phyloP scores from a whole-genome alignment of 345 rosid genomes.

The Carallia pectinifolia region DNA sequence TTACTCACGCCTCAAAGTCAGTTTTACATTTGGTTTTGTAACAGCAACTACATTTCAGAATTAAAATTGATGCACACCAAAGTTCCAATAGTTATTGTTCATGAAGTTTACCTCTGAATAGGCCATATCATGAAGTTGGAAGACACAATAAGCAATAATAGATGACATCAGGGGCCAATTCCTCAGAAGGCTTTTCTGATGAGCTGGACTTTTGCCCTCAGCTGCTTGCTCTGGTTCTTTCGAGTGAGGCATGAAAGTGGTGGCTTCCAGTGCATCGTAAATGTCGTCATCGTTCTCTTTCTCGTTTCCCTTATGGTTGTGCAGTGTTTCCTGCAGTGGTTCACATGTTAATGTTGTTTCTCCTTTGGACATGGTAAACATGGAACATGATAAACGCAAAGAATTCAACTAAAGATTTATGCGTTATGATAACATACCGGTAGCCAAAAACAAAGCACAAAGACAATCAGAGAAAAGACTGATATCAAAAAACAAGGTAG shows the following conservation, averaged over 20 bases:
- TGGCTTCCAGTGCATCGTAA: slow-evolving; percentile 17
- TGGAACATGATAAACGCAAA: background rate
- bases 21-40: no score
- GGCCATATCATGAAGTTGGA: slow-evolving; percentile 59
- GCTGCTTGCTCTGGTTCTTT: slow-evolving; percentile 11
- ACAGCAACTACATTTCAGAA: no score
- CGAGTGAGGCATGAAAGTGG: background rate
- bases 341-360: no score
- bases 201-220: slow-evolving; percentile 13
- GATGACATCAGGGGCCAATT: slow-evolving; percentile 54
- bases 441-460: slow-evolving; percentile 44
- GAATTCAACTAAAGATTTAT: background rate
- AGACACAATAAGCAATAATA: slow-evolving; percentile 41
- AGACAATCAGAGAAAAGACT: slow-evolving; percentile 44
- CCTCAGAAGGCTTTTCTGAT: slow-evolving; percentile 31
- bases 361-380: background rate
- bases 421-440: slow-evolving; percentile 48
- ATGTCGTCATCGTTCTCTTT: slow-evolving; percentile 12
- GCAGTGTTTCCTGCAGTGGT: slow-evolving; percentile 47
- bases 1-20: no score
- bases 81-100: no score
- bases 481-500: slow-evolving; percentile 75
- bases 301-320: slow-evolving; percentile 28
- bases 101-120: slow-evolving; percentile 36
- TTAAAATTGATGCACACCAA: no score